These are phyloP conservation scores for Fusarium sp. DNA, from an alignment of 2,329 filamentous ascomycete genomes.

Conservation along the genomic window DNA sequence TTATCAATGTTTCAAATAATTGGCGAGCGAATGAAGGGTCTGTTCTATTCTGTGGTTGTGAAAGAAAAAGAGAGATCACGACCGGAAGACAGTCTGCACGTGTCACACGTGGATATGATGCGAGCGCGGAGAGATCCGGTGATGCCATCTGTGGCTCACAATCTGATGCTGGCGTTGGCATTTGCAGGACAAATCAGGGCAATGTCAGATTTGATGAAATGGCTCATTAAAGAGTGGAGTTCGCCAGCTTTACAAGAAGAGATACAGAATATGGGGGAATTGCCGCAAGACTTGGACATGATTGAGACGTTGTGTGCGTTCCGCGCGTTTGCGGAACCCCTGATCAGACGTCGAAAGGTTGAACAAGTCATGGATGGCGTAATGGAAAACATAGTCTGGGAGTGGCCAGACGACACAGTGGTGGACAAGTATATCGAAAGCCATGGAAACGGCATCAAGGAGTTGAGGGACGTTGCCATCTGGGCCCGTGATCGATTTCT, in stretches of 20 bases:
- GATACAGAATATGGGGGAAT: conserved; percentile 52
- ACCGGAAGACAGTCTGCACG: conserved; percentile 33
- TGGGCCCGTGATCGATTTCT: conserved; percentile 34
- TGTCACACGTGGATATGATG: conserved; percentile 53
- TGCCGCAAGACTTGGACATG: conserved; percentile 52
- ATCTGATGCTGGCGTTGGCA: conserved; percentile 73
- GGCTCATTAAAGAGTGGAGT: conserved; percentile 66
- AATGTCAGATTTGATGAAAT: conserved; percentile 68
- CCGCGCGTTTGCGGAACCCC: conserved; percentile 60
- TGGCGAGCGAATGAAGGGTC: conserved; percentile 44
- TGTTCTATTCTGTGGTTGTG: conserved; percentile 46
- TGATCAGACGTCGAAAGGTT: conserved; percentile 52
- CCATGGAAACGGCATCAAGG: conserved; percentile 43
- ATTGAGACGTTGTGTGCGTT: conserved; percentile 60
- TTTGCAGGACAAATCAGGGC: conserved; percentile 69
- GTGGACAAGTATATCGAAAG: conserved; percentile 52
- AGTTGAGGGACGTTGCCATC: conserved; percentile 45
- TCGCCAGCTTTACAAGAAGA: conserved; percentile 52
- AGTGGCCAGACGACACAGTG: conserved; percentile 57
- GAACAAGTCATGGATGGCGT: conserved; percentile 48
- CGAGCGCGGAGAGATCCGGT: conserved; percentile 51
- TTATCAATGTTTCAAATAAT: conserved; percentile 39
- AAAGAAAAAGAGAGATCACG: conserved; percentile 43
- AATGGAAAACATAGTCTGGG: conserved; percentile 44
- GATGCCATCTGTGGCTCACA: conserved; percentile 59